Evolutionary conservation across 108 stramenopile genomes (phyloP).

Genomic region (Pseudonitzschia pungens): DNA sequence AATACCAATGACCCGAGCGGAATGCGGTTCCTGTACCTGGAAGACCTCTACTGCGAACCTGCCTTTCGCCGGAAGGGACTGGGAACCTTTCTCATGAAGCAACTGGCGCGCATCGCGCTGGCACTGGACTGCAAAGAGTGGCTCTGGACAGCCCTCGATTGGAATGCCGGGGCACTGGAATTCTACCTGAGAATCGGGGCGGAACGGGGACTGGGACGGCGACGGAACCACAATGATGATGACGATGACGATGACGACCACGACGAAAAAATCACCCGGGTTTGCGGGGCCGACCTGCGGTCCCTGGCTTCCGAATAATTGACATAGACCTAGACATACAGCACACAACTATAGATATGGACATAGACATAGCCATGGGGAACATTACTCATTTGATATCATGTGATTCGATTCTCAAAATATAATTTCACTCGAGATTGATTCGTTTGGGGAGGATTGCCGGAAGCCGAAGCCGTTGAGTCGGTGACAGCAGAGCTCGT

Average conservation of each 20-base stretch:
- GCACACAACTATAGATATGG: too few relatives aligned
- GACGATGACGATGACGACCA: constrained; percentile 31
- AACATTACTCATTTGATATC: too few relatives aligned
- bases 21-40: constrained; percentile 58
- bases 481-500: too few relatives aligned
- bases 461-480: too few relatives aligned
- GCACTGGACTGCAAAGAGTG: constrained; percentile 32
- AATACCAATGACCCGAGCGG: neutral
- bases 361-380: too few relatives aligned
- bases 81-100: constrained; percentile 46
- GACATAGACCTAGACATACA: too few relatives aligned
- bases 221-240: too few relatives aligned
- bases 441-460: too few relatives aligned
- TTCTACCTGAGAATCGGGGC: constrained; percentile 58
- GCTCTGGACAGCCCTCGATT: constrained; percentile 65
- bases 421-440: too few relatives aligned
- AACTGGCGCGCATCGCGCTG: constrained; percentile 39
- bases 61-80: constrained; percentile 38
- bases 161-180: constrained; percentile 44
- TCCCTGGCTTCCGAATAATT: too few relatives aligned
- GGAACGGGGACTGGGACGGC: too few relatives aligned
- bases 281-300: constrained; percentile 26
- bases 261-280: constrained; percentile 33
- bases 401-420: too few relatives aligned
- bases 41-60: constrained; percentile 66